Conservation (phyloP, 164 flowering plant species). For the Macadamia integrifolia region DNA sequence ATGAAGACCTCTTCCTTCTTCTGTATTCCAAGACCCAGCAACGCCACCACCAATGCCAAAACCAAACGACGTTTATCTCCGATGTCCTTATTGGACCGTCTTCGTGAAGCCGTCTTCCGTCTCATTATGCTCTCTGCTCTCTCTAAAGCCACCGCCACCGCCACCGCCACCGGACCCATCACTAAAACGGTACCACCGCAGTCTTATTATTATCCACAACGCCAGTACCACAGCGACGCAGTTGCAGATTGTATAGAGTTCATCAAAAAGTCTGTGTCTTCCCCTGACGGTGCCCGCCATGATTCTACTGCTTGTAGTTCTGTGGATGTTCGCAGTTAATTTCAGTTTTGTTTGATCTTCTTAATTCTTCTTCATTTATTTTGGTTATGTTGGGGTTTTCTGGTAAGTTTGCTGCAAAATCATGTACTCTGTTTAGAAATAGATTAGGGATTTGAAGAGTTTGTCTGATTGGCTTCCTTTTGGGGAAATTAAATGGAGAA, state of each 20-base stretch:
- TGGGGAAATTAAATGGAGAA: too few relatives aligned
- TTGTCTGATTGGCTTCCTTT: too few relatives aligned
- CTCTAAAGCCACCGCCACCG: constrained; percentile 31
- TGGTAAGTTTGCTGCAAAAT: too few relatives aligned
- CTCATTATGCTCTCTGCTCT: constrained; percentile 54
- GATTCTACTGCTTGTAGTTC: too few relatives aligned
- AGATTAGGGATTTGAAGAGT: too few relatives aligned
- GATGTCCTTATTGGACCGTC: constrained; percentile 48
- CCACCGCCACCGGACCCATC: not conserved
- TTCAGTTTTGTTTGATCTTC: too few relatives aligned
- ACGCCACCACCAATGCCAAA: constrained; percentile 8
- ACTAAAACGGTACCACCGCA: not conserved
- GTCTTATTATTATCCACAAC: constrained; percentile 14
- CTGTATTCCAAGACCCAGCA: constrained; percentile 39
- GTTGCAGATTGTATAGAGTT: constrained; percentile 86
- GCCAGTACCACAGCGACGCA: constrained; percentile 56
- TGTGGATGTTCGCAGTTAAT: too few relatives aligned
- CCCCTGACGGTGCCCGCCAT: too few relatives aligned
- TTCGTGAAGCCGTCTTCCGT: constrained; percentile 56
- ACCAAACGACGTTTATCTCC: constrained; percentile 25
- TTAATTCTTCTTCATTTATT: too few relatives aligned
- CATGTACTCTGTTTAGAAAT: too few relatives aligned
- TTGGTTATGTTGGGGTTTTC: too few relatives aligned
- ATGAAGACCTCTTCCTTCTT: constrained; percentile 4
- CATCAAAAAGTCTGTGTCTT: constrained; percentile 17